These are phyloP conservation scores for Synchytrium microbalum DNA, from an alignment of 371 early-diverging fungal species.

Conservation along the genomic window DNA sequence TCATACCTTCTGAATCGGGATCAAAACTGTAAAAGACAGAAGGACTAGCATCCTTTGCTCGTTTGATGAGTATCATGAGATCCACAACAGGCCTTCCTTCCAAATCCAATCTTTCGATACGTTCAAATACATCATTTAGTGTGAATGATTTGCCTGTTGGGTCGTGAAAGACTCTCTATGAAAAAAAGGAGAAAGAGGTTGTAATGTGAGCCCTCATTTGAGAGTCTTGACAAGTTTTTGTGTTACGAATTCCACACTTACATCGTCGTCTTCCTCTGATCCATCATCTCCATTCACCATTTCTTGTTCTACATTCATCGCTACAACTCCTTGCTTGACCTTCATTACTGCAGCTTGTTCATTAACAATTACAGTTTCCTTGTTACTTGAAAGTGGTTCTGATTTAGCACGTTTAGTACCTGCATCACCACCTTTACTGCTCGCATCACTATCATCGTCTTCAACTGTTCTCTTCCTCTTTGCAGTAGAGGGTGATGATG, in stretches of 20 bases:
- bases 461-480: neutral
- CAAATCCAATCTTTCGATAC: neutral
- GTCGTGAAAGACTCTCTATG: neutral
- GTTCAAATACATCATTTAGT: neutral
- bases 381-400: neutral
- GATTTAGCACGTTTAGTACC: neutral
- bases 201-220: neutral
- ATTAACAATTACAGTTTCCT: neutral
- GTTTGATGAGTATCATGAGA: neutral
- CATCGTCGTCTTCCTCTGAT: no score
- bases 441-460: neutral
- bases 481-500: no score
- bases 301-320: no score
- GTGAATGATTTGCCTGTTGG: neutral
- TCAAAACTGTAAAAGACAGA: neutral
- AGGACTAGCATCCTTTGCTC: neutral
- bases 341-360: no score
- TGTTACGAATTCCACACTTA: no score
- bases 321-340: no score
- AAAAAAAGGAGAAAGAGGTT: neutral
- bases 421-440: neutral
- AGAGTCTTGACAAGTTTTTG: no score
- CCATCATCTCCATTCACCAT: no score
- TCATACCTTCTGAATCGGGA: neutral
- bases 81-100: neutral